Evolutionary conservation across 1,284 basidiomycete species (phyloP), one percentile per base, ranked within the genome.

Genomic region (Cryptococcus floricola): DNA sequence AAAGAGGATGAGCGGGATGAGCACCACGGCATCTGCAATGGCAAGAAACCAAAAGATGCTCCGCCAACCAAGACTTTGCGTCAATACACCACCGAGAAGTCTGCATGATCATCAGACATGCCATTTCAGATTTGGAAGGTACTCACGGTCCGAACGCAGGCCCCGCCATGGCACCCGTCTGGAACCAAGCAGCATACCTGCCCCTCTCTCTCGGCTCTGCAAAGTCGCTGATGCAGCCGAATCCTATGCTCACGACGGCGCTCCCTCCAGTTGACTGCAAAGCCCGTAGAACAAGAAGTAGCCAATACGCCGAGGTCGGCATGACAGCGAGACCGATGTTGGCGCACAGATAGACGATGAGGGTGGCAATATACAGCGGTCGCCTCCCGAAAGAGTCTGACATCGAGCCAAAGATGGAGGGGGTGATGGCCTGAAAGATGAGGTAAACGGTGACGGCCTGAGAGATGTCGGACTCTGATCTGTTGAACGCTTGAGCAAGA

Each of bases 381-480:
- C 75, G 54, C 43, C 70, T 57, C 27, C 69, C 70, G 42, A 56
- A 71, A 5, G 60, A 61, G 54, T 78, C 77, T 9, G 60, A 63
- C 42, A 71, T 63, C 12, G 65, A 56, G n/a, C 74, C 77, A 57
- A 74, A 72, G 59, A 77, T 67, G 6, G 60, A 61, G 1, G 77
- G 77, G 9, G 75, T 76, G 31, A 78, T 56, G 8, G 74, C 75
- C 59, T 77, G 75, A 49, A 73, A 74, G 16, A 75, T 56, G 12
- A 77, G 67, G 50, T 75, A 77, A 28, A 75, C 53, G 0, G 76
- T 76, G 12, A 78, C 68, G 0, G 70, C 71, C n/a, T 76, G 62
- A 9, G 70, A 68, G 48, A 78, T 74, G 27, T 68, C 62, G 48
- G 68, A 63, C 48, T 69, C 67, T 9, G 63, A 55, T 12, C 59